These are phyloP conservation scores for Rhizophagus prolifer DNA, from an alignment of 192 early-diverging fungal species.

Conservation along the genomic window DNA sequence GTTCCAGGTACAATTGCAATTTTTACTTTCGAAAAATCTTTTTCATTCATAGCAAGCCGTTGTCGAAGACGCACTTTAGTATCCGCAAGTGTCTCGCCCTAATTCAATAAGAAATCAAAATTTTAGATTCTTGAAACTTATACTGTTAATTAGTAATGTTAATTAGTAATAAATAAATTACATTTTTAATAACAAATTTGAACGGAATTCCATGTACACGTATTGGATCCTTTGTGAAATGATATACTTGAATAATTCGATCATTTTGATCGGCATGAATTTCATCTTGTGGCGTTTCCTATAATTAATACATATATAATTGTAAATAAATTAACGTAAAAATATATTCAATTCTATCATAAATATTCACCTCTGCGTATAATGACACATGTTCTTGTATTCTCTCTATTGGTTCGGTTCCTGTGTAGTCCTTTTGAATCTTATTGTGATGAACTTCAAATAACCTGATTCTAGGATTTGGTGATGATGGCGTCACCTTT, in stretches of 20 bases:
- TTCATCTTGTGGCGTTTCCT: slow-evolving; percentile 53
- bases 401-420: slow-evolving; percentile 45
- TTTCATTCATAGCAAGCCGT: slow-evolving; percentile 76
- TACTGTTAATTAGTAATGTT: no score
- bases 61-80: slow-evolving; percentile 75
- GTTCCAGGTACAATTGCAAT: slow-evolving; percentile 42
- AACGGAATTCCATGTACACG: slow-evolving; percentile 85
- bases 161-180: slow-evolving; percentile 13
- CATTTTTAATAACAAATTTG: slow-evolving; percentile 61
- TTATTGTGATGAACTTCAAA: slow-evolving; percentile 56
- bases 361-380: slow-evolving; percentile 55
- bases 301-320: slow-evolving; percentile 10
- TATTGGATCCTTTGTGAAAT: slow-evolving; percentile 70
- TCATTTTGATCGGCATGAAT: slow-evolving; percentile 36
- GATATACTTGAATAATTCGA: slow-evolving; percentile 65
- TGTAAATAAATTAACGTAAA: no score
- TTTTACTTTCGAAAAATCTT: slow-evolving; percentile 78
- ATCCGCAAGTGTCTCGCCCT: slow-evolving; percentile 67
- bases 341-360: no score
- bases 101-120: no score
- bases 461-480: slow-evolving; percentile 53
- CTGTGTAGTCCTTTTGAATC: slow-evolving; percentile 46
- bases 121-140: neutral
- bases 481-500: slow-evolving; percentile 47
- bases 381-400: slow-evolving; percentile 48